Evolutionary conservation across 371 early-diverging fungal genomes (phyloP).

Genomic region (Mortierella sp.): DNA sequence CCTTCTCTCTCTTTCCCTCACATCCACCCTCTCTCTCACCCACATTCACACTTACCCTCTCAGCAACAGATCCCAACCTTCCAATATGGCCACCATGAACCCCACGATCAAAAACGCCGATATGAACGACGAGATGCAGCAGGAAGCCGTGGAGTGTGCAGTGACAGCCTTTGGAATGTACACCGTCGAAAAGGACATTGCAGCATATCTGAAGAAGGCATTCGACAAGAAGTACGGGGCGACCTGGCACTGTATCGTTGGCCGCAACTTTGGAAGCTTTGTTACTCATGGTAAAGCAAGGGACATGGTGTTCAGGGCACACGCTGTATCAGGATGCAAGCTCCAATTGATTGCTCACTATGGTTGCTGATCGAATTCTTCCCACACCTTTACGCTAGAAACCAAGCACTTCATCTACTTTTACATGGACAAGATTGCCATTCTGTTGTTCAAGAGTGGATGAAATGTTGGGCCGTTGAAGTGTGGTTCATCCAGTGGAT

Average conservation of each 20-base stretch:
- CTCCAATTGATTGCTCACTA: too few relatives aligned
- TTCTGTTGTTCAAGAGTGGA: slow-evolving; percentile 94
- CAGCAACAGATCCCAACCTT: too few relatives aligned
- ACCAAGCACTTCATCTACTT: slow-evolving; percentile 98
- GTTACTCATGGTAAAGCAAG: slow-evolving; percentile 91
- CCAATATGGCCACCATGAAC: slow-evolving; percentile 32
- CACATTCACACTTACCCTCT: too few relatives aligned
- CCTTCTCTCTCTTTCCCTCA: too few relatives aligned
- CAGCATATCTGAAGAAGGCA: slow-evolving; percentile 93
- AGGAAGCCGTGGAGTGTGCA: slow-evolving; percentile 93
- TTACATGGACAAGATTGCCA: slow-evolving; percentile 95
- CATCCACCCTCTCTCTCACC: too few relatives aligned
- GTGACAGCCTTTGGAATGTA: slow-evolving; percentile 93
- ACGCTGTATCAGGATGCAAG: too few relatives aligned
- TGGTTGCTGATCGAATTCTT: background rate
- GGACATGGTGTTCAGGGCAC: too few relatives aligned
- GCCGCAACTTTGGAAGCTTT: slow-evolving; percentile 97
- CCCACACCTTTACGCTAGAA: slow-evolving; percentile 55
- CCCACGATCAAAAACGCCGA: slow-evolving; percentile 93
- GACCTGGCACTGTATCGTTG: slow-evolving; percentile 98
- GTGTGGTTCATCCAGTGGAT: background rate
- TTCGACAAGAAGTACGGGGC: slow-evolving; percentile 98
- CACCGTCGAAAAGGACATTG: slow-evolving; percentile 97
- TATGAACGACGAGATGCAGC: slow-evolving; percentile 98
- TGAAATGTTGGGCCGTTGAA: slow-evolving; percentile 51